A percentile compares a stretch with the other conserved stretches of the same genome.
phyloP scores from a whole-genome alignment of 768 basidiomycete genomes.

The Tylopilus rubrobrunneus region DNA sequence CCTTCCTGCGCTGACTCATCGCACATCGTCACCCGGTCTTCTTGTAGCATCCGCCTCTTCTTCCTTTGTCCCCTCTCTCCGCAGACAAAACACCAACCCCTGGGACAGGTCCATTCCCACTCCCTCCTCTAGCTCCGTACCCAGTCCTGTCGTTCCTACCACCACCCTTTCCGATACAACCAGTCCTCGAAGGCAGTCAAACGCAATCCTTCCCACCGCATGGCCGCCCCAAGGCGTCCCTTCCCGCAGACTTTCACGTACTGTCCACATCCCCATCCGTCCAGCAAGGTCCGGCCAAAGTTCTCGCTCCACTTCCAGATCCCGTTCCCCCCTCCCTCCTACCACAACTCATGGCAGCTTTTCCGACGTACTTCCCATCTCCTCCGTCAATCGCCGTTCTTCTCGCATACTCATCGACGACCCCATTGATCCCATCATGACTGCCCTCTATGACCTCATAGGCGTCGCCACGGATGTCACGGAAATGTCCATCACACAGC shows the following conservation, averaged over 20 bases:
- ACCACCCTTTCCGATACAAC: slow-evolving; percentile 60
- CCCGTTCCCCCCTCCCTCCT: slow-evolving; percentile 86
- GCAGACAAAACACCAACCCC: slow-evolving; percentile 60
- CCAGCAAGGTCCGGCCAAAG: slow-evolving; percentile 71
- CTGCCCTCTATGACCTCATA: slow-evolving; percentile 87
- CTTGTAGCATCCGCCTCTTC: slow-evolving; percentile 65
- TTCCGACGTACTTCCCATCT: slow-evolving; percentile 45
- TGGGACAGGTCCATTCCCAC: slow-evolving; percentile 55
- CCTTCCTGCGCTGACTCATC: slow-evolving; percentile 48
- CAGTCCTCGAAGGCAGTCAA: slow-evolving; percentile 62
- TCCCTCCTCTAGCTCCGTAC: slow-evolving; percentile 52
- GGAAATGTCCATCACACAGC: slow-evolving; percentile 83
- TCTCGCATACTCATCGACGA: slow-evolving; percentile 83
- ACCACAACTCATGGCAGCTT: slow-evolving; percentile 62
- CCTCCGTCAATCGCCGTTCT: slow-evolving; percentile 62
- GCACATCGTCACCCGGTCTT: slow-evolving; percentile 51
- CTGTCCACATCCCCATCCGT: slow-evolving; percentile 71
- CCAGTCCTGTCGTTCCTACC: slow-evolving; percentile 59
- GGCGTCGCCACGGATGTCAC: slow-evolving; percentile 88
- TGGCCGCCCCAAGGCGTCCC: slow-evolving; percentile 55
- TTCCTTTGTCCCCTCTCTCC: slow-evolving; percentile 59
- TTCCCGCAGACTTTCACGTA: slow-evolving; percentile 80
- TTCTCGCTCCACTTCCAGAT: slow-evolving; percentile 93
- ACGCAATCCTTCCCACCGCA: slow-evolving; percentile 43
- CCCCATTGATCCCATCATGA: slow-evolving; percentile 86